Evolutionary conservation across 2,329 filamentous ascomycete species (phyloP), one percentile per base, ranked within the genome.

Genomic region (Diaporthe citri): DNA sequence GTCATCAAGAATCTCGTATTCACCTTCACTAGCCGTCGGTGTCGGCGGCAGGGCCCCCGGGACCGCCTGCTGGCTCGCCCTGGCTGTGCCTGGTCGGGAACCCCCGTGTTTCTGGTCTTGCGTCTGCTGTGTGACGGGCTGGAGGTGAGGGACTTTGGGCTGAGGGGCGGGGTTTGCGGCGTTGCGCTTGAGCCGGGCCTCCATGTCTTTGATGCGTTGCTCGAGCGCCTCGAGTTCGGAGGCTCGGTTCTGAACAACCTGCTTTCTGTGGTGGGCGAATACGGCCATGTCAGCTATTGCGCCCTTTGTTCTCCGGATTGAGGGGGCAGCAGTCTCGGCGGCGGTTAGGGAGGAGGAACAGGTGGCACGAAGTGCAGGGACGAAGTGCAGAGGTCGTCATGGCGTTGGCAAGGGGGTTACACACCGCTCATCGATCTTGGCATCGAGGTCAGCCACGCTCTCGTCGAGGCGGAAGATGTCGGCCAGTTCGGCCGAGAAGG

Each of bases 381-480:
- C 36, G 36, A 15, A 39, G 36, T 39, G 36, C 36, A 67, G 52
- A 76, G 74, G n/a, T 41, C 31, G 46, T 66, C 39, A 74, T 55
- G 13, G 43, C 66, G 48, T n/a, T 62, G 28, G 72, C 69, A 70
- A 48, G 69, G 74, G 60, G 73, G 73, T 60, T 55, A 86, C 92
- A 81, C 87, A 98, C 96, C 96, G 96, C 84, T 95, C 90, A 82
- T 95, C 90, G 76, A 98, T 91, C 78, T 93, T 91, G 82, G 93
- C 78, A 76, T 81, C 81, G 41, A 82, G 77, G 77, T 93, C 90
- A 80, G 93, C 91, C 75, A 97, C 82, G 79, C 93, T 93, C 84
- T 92, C 93, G 79, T 97, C 94, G 81, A 98, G 92, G 81, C 94
- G 93, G 87, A 98, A 98, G 79, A 97, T 93, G 82, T 95, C 93